Percentiles rank a stretch among this genome's conserved stretches.
Evolutionary conservation across 23 red algal species (phyloP).

Genomic region (Gracilariopsis chorda): DNA sequence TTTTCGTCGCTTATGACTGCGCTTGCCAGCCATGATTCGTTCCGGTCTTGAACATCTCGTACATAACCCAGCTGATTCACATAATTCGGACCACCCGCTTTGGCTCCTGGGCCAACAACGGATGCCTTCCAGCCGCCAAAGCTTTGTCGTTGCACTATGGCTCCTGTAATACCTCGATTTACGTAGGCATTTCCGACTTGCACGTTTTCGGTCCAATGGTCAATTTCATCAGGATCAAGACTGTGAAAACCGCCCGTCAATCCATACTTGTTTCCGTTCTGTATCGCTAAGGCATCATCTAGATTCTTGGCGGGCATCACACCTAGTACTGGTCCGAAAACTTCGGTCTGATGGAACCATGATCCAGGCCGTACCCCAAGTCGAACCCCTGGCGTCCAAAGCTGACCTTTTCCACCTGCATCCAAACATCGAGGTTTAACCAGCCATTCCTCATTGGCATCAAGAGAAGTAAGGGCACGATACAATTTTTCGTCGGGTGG

Average conservation of each 20-base stretch:
- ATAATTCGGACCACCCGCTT: slow-evolving; percentile 64
- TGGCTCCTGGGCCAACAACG: slow-evolving; percentile 47
- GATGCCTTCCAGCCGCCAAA: slow-evolving; percentile 63
- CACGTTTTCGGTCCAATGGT: slow-evolving; percentile 45
- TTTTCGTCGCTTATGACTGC: slow-evolving; percentile 27
- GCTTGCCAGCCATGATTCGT: slow-evolving; percentile 31
- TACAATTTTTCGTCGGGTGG: slow-evolving; percentile 20
- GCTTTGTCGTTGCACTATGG: slow-evolving; percentile 54
- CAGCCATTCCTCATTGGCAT: slow-evolving; percentile 47
- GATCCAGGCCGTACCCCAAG: slow-evolving; percentile 37
- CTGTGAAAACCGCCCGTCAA: slow-evolving; percentile 62
- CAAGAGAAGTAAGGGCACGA: slow-evolving; percentile 32
- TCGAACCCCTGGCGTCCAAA: slow-evolving; percentile 55
- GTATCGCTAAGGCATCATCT: slow-evolving; percentile 48
- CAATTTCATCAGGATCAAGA: slow-evolving; percentile 49
- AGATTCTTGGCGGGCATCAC: slow-evolving; percentile 32
- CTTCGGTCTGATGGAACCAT: slow-evolving; percentile 53
- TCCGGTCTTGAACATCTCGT: background rate
- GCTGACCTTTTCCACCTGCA: background rate
- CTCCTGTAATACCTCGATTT: slow-evolving; percentile 45
- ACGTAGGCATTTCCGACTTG: slow-evolving; percentile 63
- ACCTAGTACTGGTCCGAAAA: slow-evolving; percentile 58
- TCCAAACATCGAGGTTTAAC: slow-evolving; percentile 53
- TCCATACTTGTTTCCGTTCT: slow-evolving; percentile 45
- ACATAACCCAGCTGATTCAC: slow-evolving; percentile 27